Evolutionary conservation across 768 basidiomycete genomes (phyloP).

Genomic region (Phaeotremella fagi): DNA sequence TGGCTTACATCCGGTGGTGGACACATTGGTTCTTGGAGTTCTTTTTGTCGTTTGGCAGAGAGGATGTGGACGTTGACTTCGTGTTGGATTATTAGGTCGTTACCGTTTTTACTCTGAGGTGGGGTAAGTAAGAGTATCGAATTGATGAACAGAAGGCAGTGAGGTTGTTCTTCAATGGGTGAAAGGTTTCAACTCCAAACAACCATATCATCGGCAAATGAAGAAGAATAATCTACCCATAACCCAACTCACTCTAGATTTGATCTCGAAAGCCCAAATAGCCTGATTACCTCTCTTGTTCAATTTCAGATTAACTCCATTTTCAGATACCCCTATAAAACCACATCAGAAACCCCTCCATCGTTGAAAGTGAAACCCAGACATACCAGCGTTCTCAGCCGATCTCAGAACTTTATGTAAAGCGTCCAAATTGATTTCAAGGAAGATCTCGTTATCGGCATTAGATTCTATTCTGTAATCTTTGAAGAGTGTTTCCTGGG

Average conservation of each 20-base stretch:
- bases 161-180: background rate
- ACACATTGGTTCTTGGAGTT: constrained; percentile 45
- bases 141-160: background rate
- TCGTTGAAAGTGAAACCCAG: background rate
- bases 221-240: too few species aligned
- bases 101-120: constrained; percentile 2
- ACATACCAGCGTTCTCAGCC: constrained; percentile 40
- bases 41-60: constrained; percentile 30
- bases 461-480: constrained; percentile 45
- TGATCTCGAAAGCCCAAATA: constrained; percentile 45
- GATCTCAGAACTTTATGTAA: constrained; percentile 42
- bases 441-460: constrained; percentile 44
- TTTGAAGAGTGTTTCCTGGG: too few species aligned
- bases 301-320: constrained; percentile 39
- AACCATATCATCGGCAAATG: too few species aligned
- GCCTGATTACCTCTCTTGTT: constrained; percentile 40
- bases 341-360: background rate
- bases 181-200: too few species aligned
- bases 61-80: constrained; percentile 43
- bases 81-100: constrained; percentile 29
- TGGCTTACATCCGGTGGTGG: constrained; percentile 47
- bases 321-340: constrained; percentile 25
- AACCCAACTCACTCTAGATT: constrained; percentile 28
- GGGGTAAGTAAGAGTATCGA: background rate
- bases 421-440: constrained; percentile 41